A percentile compares a stretch with the other conserved stretches of the same genome.
phyloP scores from a whole-genome alignment of 768 basidiomycete species.

The Termitomyces sp. region DNA sequence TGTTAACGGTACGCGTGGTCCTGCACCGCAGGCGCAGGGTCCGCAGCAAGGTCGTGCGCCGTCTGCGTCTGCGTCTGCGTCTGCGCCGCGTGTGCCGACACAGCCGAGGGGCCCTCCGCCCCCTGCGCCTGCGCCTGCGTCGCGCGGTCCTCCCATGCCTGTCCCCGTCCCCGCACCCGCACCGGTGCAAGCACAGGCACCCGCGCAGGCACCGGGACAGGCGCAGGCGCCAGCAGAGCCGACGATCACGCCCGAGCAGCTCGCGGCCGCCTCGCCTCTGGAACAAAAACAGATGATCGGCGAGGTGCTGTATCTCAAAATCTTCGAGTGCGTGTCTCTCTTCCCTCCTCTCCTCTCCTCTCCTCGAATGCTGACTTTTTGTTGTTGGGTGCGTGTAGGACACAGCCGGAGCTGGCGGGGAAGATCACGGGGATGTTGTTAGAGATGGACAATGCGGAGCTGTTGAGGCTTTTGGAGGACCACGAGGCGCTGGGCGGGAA shows the following conservation, averaged over 20 bases:
- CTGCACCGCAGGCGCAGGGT: too few species aligned
- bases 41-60: too few species aligned
- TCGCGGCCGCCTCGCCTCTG: conserved; percentile 57
- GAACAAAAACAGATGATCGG: conserved; percentile 99
- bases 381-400: conserved; percentile 27
- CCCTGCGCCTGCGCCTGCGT: conserved; percentile 17
- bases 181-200: conserved; percentile 20
- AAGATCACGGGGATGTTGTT: conserved; percentile 99
- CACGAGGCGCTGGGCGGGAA: conserved; percentile 84
- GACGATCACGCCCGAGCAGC: conserved; percentile 41
- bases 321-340: conserved; percentile 68
- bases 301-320: conserved; percentile 92
- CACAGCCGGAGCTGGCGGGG: conserved; percentile 93
- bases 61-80: too few species aligned
- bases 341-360: too few species aligned
- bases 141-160: conserved; percentile 33
- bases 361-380: not conserved
- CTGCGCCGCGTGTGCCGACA: conserved; percentile 30
- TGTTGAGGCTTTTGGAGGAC: conserved; percentile 82
- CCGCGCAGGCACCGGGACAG: conserved; percentile 24
- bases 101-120: conserved; percentile 28
- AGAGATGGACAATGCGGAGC: conserved; percentile 97
- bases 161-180: conserved; percentile 23
- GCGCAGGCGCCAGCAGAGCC: conserved; percentile 34
- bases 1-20: too few species aligned